Evolutionary conservation across 257 asterid species (phyloP).

Genomic region (Mitragyna speciosa): DNA sequence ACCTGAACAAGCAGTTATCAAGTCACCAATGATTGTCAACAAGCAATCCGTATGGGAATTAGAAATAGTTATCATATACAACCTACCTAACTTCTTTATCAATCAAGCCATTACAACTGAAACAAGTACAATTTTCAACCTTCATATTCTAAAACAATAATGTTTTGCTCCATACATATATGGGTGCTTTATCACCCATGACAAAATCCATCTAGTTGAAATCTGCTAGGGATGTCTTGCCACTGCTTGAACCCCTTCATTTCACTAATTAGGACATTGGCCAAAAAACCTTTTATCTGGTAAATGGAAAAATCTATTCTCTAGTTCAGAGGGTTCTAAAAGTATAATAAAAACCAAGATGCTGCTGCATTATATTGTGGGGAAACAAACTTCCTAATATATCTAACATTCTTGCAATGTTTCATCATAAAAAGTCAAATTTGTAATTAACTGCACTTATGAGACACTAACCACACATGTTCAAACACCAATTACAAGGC

Average conservation of each 20-base stretch:
- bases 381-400: not conserved
- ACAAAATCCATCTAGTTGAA: not conserved
- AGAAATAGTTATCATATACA: not conserved
- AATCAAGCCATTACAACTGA: not conserved
- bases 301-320: not conserved
- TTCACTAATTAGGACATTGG: conserved; percentile 15
- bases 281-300: conserved; percentile 2
- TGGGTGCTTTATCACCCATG: not conserved
- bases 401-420: not conserved
- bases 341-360: not conserved
- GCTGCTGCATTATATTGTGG: not conserved
- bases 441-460: not conserved
- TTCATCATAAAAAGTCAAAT: not conserved
- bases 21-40: conserved; percentile 3
- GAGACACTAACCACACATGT: not conserved
- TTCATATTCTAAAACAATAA: not conserved
- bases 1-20: conserved; percentile 34
- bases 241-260: conserved; percentile 18
- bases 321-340: not conserved
- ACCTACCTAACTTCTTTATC: not conserved
- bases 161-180: not conserved
- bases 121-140: not conserved
- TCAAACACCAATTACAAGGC: not conserved
- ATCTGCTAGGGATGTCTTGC: not conserved
- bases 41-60: not conserved